A percentile compares a stretch with the other conserved stretches of the same genome.
Conservation (phyloP, 75 land plant genomes). For the Picea sitchensis region DNA sequence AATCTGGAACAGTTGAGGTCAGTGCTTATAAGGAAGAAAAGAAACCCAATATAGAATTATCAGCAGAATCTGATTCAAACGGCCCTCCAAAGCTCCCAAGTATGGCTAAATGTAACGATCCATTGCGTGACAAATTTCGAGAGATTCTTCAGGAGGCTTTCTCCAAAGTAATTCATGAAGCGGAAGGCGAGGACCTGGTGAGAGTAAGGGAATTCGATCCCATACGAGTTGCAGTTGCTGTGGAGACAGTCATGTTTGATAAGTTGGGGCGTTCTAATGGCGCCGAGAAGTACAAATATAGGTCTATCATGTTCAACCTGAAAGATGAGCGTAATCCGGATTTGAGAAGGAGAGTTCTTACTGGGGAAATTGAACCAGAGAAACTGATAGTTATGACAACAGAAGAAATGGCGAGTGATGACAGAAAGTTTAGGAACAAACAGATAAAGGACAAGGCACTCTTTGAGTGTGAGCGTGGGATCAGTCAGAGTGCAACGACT, state of each 20-base stretch:
- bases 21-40: no score
- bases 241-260: slow-evolving; percentile 15
- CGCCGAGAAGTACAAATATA: slow-evolving; percentile 18
- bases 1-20: no score
- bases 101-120: not conserved
- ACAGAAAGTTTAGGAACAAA: slow-evolving; percentile 28
- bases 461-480: slow-evolving; percentile 43
- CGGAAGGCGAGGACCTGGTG: no score
- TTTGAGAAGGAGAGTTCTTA: slow-evolving; percentile 28
- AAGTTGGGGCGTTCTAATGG: slow-evolving; percentile 23
- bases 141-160: no score
- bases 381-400: slow-evolving; percentile 20
- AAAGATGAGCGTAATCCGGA: slow-evolving; percentile 38
- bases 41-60: no score
- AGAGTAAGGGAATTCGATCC: no score
- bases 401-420: slow-evolving; percentile 52
- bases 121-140: no score
- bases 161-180: no score
- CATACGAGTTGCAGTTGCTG: no score
- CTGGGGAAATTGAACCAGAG: slow-evolving; percentile 29
- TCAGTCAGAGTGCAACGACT: slow-evolving; percentile 24
- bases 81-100: not conserved
- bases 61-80: not conserved
- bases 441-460: slow-evolving; percentile 44
- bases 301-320: slow-evolving; percentile 43